Evolutionary conservation across 495 filamentous ascomycete genomes (phyloP).

Genomic region (Penicillium parvum): DNA sequence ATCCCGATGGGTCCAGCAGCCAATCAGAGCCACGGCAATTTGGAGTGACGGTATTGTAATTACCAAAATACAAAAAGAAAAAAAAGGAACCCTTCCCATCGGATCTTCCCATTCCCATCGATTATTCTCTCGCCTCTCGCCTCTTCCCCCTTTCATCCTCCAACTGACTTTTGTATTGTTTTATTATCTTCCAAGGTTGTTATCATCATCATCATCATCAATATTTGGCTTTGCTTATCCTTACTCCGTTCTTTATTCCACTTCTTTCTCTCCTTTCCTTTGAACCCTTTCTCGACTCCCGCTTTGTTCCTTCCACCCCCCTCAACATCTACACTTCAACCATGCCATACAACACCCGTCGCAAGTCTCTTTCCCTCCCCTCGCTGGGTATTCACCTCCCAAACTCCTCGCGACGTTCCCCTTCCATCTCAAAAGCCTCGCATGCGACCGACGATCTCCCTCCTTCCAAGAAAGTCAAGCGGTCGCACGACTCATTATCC

Average conservation of each 20-base stretch:
- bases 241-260: too few relatives aligned
- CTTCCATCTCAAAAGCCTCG: conserved; percentile 52
- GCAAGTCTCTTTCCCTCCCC: conserved; percentile 91
- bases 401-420: conserved; percentile 67
- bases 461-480: conserved; percentile 80
- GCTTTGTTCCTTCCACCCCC: conserved; percentile 4
- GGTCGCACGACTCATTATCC: conserved; percentile 61
- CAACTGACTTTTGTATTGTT: conserved; percentile 11
- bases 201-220: conserved; percentile 19
- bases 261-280: conserved; percentile 7
- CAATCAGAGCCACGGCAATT: conserved; percentile 9
- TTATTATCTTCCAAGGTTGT: conserved; percentile 11
- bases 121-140: conserved; percentile 5
- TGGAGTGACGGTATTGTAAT: conserved; percentile 9
- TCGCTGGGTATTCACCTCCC: conserved; percentile 92
- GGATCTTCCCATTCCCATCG: conserved; percentile 10
- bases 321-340: background rate
- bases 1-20: background rate
- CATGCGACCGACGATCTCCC: conserved; percentile 54
- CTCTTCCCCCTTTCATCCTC: conserved; percentile 12
- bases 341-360: conserved; percentile 97
- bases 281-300: background rate
- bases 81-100: too few relatives aligned
- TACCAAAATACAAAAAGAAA: conserved; percentile 7
- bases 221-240: conserved; percentile 19